Percentiles rank a stretch among this genome's conserved stretches.
Evolutionary conservation across 805 yeast species (phyloP).

Genomic region (Naumovozyma baii): DNA sequence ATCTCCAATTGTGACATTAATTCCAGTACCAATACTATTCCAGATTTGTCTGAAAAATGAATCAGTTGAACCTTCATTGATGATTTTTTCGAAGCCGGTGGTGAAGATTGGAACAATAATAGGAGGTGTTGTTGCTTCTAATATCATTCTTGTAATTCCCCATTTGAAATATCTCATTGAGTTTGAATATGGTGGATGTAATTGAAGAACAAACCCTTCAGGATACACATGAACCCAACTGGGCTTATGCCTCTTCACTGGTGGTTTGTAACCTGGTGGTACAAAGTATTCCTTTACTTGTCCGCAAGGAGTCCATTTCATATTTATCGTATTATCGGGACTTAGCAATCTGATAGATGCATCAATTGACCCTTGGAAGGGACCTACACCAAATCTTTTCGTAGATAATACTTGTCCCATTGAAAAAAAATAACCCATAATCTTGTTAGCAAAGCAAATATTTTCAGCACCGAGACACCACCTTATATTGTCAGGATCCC

Average conservation of each 20-base stretch:
- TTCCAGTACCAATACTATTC: constrained; percentile 52
- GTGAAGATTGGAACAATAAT: constrained; percentile 79
- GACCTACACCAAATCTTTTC: constrained; percentile 83
- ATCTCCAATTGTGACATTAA: constrained; percentile 63
- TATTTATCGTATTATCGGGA: constrained; percentile 54
- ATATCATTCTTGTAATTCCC: constrained; percentile 80
- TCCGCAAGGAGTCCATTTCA: constrained; percentile 32
- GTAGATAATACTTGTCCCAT: constrained; percentile 85
- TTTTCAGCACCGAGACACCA: constrained; percentile 96
- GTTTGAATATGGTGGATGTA: constrained; percentile 65
- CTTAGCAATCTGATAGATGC: constrained; percentile 73
- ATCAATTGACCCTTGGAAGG: constrained; percentile 83
- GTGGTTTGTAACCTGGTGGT: constrained; percentile 34
- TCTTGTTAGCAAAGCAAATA: constrained; percentile 60
- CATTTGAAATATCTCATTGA: constrained; percentile 93
- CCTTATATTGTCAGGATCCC: constrained; percentile 55
- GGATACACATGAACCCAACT: constrained; percentile 95
- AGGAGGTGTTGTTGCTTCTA: constrained; percentile 79
- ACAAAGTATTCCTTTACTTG: constrained; percentile 4
- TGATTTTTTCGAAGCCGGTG: constrained; percentile 77
- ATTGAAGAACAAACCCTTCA: constrained; percentile 85
- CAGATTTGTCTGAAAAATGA: constrained; percentile 50
- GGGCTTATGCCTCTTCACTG: constrained; percentile 52
- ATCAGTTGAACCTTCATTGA: constrained; percentile 61
- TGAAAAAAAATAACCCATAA: constrained; percentile 56